These are phyloP conservation scores for Falciphora oryzae DNA, from an alignment of 2,329 filamentous ascomycete genomes.

Conservation along the genomic window DNA sequence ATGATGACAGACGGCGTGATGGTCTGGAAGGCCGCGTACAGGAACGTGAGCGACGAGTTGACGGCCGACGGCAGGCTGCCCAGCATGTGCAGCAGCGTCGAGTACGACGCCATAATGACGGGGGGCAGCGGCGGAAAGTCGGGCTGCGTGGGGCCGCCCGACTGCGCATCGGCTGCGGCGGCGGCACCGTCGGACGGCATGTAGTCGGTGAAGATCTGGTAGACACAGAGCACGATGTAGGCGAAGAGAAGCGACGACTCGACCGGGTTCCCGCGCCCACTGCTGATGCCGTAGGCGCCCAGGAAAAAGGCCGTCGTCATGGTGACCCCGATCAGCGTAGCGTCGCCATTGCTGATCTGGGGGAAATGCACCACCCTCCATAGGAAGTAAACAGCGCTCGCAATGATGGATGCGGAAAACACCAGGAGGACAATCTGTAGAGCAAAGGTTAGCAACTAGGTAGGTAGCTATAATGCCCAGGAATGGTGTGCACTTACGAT, in stretches of 20 bases:
- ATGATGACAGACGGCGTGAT: conserved; percentile 96
- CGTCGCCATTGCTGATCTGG: conserved; percentile 86
- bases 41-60: conserved; percentile 76
- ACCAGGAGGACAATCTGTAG: conserved; percentile 78
- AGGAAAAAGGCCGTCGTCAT: conserved; percentile 91
- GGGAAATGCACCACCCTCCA: conserved; percentile 94
- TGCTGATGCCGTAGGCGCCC: conserved; percentile 89
- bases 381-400: conserved; percentile 90
- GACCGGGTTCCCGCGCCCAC: conserved; percentile 87
- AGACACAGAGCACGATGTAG: conserved; percentile 96
- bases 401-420: conserved; percentile 84
- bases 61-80: conserved; percentile 78
- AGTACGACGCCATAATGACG: conserved; percentile 97
- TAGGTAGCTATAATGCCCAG: not conserved
- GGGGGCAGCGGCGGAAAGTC: conserved; percentile 95
- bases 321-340: conserved; percentile 84
- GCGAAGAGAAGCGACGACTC: conserved; percentile 94
- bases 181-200: conserved; percentile 60
- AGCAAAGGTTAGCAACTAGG: not conserved
- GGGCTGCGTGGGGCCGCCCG: conserved; percentile 42
- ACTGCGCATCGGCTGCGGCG: conserved; percentile 47
- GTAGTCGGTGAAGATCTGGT: conserved; percentile 99
- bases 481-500: conserved; percentile 57
- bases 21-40: conserved; percentile 88
- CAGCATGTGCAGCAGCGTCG: conserved; percentile 78